Conservation (phyloP, 306 rosid genomes). For the Castanospermum australe region DNA sequence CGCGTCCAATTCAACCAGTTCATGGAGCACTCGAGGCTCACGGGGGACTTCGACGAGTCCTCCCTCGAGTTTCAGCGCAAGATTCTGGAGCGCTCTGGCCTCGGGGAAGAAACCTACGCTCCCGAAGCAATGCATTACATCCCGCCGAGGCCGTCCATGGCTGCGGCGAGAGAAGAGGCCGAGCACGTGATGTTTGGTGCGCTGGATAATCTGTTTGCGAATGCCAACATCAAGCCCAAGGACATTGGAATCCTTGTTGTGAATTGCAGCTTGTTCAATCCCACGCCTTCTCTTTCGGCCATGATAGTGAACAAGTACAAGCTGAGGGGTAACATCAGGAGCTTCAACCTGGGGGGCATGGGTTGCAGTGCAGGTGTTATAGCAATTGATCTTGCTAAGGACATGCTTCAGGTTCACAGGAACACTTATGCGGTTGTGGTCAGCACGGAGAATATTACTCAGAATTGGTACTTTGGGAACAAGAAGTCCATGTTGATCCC, state of each 20-base stretch:
- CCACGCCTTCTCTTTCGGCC: conserved; percentile 71
- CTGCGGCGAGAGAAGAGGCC: conserved; percentile 54
- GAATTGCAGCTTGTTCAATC: conserved; percentile 70
- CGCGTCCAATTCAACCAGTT: conserved; percentile 22
- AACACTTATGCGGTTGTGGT: conserved; percentile 59
- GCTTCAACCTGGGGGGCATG: conserved; percentile 65
- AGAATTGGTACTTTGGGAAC: conserved; percentile 74
- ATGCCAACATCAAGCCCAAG: conserved; percentile 36
- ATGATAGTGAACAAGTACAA: conserved; percentile 69
- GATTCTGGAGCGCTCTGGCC: conserved; percentile 53
- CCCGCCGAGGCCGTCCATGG: conserved; percentile 52
- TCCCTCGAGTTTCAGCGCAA: conserved; percentile 56
- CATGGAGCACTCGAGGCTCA: conserved; percentile 53
- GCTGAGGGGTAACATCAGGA: conserved; percentile 47
- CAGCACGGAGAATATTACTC: conserved; percentile 67
- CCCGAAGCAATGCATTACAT: conserved; percentile 51
- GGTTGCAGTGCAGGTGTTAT: conserved; percentile 76
- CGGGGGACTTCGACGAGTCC: conserved; percentile 48
- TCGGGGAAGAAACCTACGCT: conserved; percentile 54
- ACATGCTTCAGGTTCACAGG: conserved; percentile 58
- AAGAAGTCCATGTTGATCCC: conserved; percentile 67
- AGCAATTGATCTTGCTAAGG: conserved; percentile 64
- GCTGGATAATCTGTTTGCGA: conserved; percentile 43
- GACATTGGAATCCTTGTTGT: conserved; percentile 64
- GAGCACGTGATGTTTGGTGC: conserved; percentile 61